Percentiles rank a stretch among this genome's conserved stretches.
Conservation (phyloP, 1,284 basidiomycete genomes). For the Fomitiporia mediterranea region DNA sequence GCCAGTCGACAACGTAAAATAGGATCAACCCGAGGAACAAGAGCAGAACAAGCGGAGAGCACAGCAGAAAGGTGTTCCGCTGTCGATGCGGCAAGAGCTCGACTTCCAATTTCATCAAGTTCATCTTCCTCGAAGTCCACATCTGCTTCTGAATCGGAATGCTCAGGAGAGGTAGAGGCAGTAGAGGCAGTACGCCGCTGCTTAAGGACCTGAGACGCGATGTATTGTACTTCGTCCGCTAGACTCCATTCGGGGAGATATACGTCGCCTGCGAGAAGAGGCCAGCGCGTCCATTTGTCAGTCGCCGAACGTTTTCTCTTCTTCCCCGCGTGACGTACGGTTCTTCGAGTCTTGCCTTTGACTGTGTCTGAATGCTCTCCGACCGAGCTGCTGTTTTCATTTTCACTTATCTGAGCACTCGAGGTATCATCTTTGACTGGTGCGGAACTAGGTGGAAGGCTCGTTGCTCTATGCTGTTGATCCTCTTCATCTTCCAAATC, state of each 20-base stretch:
- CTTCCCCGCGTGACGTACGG: not conserved
- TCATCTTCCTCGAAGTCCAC: not conserved
- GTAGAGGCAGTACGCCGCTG: no score
- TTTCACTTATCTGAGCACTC: not conserved
- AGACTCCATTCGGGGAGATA: conserved; percentile 54
- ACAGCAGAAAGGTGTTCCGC: conserved; percentile 39
- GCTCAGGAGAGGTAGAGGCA: not conserved
- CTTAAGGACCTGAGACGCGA: conserved; percentile 32
- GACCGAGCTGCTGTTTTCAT: not conserved
- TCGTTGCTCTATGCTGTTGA: not conserved
- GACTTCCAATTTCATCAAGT: not conserved
- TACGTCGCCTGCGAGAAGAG: conserved; percentile 51
- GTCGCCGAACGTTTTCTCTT: not conserved
- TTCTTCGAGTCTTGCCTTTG: not conserved
- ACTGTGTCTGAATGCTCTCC: not conserved
- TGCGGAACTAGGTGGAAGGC: not conserved
- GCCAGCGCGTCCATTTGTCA: conserved; percentile 64
- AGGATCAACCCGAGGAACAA: conserved; percentile 41
- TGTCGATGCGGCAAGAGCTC: conserved; percentile 32
- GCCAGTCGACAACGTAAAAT: conserved; percentile 49
- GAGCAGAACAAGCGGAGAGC: conserved; percentile 40
- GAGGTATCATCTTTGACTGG: no score
- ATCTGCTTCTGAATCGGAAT: not conserved
- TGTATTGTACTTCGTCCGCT: conserved; percentile 50
- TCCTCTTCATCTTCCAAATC: not conserved